These are phyloP conservation scores for Gnaphalium uliginosum DNA, from an alignment of 129 eudicot species.

Conservation along the genomic window DNA sequence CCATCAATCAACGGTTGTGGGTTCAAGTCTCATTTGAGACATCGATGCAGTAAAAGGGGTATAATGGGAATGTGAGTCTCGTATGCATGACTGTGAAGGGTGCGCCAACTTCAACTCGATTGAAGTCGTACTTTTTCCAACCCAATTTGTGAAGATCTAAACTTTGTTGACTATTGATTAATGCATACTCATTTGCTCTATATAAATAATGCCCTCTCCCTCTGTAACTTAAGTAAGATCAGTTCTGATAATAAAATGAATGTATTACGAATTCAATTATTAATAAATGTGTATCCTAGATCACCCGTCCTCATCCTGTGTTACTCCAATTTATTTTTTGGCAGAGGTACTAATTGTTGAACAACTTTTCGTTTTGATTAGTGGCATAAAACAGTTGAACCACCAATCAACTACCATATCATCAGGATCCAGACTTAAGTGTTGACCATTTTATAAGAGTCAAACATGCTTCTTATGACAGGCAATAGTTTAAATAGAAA, in stretches of 20 bases:
- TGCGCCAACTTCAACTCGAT: too few species aligned
- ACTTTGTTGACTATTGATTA: neutral
- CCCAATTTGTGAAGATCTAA: neutral
- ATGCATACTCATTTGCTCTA: neutral
- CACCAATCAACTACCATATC: slow-evolving; percentile 11
- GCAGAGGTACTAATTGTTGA: neutral
- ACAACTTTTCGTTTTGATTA: neutral
- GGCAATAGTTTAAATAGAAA: neutral
- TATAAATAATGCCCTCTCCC: neutral
- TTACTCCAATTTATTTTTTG: neutral
- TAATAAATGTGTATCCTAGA: neutral
- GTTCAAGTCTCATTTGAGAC: too few species aligned
- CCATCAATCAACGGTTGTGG: too few species aligned
- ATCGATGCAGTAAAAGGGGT: too few species aligned
- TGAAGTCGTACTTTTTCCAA: too few species aligned
- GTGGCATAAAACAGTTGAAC: slow-evolving; percentile 19
- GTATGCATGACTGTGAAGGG: too few species aligned
- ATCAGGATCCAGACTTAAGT: slow-evolving; percentile 4
- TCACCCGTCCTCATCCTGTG: neutral
- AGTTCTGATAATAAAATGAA: neutral
- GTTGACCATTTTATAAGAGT: slow-evolving; percentile 10
- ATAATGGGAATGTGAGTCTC: too few species aligned
- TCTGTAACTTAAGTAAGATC: neutral
- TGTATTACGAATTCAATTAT: neutral
- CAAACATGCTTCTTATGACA: slow-evolving; percentile 16